Evolutionary conservation across 805 yeast genomes (phyloP).

Genomic region (Nakazawaea pomicola): DNA sequence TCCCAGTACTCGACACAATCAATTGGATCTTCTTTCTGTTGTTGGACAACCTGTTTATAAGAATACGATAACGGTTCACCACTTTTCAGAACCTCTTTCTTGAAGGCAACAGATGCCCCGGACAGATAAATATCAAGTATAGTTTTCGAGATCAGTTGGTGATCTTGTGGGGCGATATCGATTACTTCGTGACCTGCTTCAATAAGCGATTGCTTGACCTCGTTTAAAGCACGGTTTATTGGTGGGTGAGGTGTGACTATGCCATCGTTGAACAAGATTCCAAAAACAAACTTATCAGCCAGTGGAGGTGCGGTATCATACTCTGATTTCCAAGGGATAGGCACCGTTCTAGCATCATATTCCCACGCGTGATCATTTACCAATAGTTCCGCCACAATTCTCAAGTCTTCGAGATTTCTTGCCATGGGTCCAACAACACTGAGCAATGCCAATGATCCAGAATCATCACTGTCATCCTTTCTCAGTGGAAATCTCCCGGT

Average conservation of each 20-base stretch:
- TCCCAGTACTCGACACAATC: slow-evolving; percentile 34
- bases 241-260: slow-evolving; percentile 52
- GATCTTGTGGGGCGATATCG: slow-evolving; percentile 31
- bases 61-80: slow-evolving; percentile 25
- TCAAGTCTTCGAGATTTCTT: slow-evolving; percentile 42
- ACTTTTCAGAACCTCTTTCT: slow-evolving; percentile 18
- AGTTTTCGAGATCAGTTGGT: slow-evolving; percentile 13
- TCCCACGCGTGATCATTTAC: slow-evolving; percentile 52
- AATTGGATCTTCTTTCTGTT: slow-evolving; percentile 1
- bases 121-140: slow-evolving; percentile 6
- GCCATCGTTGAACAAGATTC: slow-evolving; percentile 40
- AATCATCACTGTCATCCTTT: slow-evolving; percentile 30
- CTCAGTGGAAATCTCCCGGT: slow-evolving; percentile 39
- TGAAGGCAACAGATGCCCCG: slow-evolving; percentile 24
- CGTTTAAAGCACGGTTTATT: slow-evolving; percentile 37
- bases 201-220: slow-evolving; percentile 20
- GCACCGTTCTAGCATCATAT: slow-evolving; percentile 40
- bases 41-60: slow-evolving; percentile 18
- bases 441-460: slow-evolving; percentile 36
- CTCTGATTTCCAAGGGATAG: slow-evolving; percentile 44
- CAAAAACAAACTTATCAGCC: slow-evolving; percentile 38
- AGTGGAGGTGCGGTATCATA: slow-evolving; percentile 22
- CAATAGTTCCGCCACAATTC: slow-evolving; percentile 39
- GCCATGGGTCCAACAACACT: slow-evolving; percentile 45
- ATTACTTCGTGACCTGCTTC: slow-evolving; percentile 37